Evolutionary conservation across 176 grass and related monocot genomes (phyloP).

Genomic region (Aegilops sharonensis): DNA sequence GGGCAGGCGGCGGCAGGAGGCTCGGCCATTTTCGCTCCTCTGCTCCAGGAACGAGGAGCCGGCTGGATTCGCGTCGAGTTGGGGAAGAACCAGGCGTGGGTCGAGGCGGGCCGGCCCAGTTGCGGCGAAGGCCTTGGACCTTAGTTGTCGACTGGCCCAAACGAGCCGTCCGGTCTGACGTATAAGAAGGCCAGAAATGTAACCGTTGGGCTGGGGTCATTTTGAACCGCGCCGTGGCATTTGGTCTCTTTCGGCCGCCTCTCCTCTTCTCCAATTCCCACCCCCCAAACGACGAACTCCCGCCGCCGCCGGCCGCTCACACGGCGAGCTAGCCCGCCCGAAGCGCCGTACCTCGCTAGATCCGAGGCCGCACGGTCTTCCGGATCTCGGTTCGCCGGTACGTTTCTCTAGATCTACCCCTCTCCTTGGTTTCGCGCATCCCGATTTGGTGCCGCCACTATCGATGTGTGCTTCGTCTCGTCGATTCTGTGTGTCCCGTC

Average conservation of each 20-base stretch:
- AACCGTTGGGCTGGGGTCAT: slow-evolving; percentile 39
- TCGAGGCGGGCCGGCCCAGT: not conserved
- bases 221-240: slow-evolving; percentile 22
- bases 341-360: not conserved
- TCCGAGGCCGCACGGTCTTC: not conserved
- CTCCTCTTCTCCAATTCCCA: not conserved
- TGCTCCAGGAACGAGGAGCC: not conserved
- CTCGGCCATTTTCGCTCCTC: slow-evolving; percentile 31
- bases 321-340: not conserved
- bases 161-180: not conserved
- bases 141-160: not conserved
- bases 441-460: not conserved
- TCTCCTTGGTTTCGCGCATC: not conserved
- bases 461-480: not conserved
- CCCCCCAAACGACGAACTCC: not conserved
- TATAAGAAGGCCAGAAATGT: slow-evolving; percentile 35
- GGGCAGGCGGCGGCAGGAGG: slow-evolving; percentile 18
- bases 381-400: not conserved
- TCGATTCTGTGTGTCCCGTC: not conserved
- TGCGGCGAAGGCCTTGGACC: not conserved
- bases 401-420: slow-evolving; percentile 10
- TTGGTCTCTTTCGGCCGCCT: not conserved
- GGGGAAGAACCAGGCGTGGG: not conserved
- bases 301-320: slow-evolving; percentile 3
- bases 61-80: not conserved